Percentiles rank a stretch among this genome's conserved stretches.
Evolutionary conservation across 768 basidiomycete genomes (phyloP).

Genomic region (Lentinula detonsa): DNA sequence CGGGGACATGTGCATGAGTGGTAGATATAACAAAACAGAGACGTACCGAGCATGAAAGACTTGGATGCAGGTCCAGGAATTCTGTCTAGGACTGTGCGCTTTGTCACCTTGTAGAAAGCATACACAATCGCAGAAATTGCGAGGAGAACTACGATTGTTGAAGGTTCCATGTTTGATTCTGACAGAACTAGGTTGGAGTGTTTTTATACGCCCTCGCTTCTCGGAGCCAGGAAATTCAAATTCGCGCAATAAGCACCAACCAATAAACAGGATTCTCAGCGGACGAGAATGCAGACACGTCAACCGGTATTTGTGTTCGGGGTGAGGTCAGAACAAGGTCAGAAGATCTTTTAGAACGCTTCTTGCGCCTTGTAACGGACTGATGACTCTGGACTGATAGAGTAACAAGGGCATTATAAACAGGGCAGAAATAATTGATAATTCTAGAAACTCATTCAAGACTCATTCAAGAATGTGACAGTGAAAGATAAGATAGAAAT

Average conservation of each 20-base stretch:
- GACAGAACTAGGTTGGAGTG: background rate
- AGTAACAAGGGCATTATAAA: background rate
- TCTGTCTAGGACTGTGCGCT: background rate
- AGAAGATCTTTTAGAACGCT: background rate
- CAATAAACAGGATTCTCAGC: background rate
- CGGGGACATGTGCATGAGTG: background rate
- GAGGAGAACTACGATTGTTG: background rate
- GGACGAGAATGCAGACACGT: background rate
- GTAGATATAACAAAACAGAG: background rate
- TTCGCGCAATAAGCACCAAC: background rate
- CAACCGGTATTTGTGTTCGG: background rate
- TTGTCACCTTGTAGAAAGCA: background rate
- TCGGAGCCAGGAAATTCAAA: background rate
- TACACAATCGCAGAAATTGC: background rate
- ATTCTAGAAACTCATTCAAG: background rate
- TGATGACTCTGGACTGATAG: background rate
- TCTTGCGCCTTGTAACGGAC: conserved; percentile 1
- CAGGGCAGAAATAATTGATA: background rate
- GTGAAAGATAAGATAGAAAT: no score
- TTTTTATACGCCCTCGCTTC: background rate
- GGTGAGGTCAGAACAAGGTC: conserved; percentile 3
- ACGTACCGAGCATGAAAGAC: background rate
- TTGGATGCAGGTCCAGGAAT: conserved; percentile 2
- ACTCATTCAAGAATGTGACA: no score
- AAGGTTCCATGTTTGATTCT: background rate